Base-by-base conservation (phyloP, 306 rosid species). In the Pachyrhizus erosus region DNA sequence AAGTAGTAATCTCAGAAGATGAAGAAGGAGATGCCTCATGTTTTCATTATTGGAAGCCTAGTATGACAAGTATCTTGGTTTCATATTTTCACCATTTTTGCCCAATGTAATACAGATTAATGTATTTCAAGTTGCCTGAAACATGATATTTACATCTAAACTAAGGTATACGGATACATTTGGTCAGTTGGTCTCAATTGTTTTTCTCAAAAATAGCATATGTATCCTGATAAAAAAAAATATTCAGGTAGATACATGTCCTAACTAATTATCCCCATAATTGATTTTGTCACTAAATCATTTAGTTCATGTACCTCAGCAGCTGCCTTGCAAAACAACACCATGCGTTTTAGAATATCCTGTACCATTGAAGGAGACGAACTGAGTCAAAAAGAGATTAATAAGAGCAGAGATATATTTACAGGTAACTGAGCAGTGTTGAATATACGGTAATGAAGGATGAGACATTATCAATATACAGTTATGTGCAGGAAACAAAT, bases 311-410 rank as follows among this genome's bases (percentile, higher is more conserved):
- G 76, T 91, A 96, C 98, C 94, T 96, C 98, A 84, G 85, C 92
- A 62, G 97, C 97, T 40, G 92, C 99, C 91, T 85, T 96, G 96
- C 99, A 96, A 86, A 96, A 92, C 78, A 96, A 85, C 80, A 68
- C 83, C 98, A 96, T 91, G 76, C 99, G 97, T 84, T 87, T 96
- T 57, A 96, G 87, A 87, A 93, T 80, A 78, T 96, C 99, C 99
- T 96, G 94, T 87, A 82, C 55, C 85, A 89, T 81, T 83, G 68
- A 86, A 84, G 54, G 52, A 31, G 65, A 89, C 11, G 33, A 27
- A 62, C 57, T 83, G 75, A 67, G 68, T 79, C 70, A 86, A 31
- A 79, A 52, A 51, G 27, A 84, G 85, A 79, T 20, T 68, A 81
- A 80, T 46, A 75, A 34, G 78, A 55, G 57, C 77, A 79, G 11